Evolutionary conservation across 306 rosid genomes (phyloP), one percentile per base, ranked within the genome.

Genomic region (Parietaria judaica): DNA sequence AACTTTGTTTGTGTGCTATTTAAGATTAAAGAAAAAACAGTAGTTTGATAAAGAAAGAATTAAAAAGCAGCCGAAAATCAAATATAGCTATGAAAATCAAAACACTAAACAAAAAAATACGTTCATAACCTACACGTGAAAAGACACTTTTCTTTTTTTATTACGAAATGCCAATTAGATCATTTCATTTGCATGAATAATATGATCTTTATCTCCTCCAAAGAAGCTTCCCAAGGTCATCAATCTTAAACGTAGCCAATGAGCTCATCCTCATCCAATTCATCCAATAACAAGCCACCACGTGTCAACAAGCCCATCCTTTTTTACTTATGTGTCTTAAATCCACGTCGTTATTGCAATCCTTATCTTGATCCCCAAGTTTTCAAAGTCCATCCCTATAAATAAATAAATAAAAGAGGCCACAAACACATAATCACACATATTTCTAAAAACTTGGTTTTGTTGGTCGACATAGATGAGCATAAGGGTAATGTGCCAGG

Each of bases 401-500:
- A 4, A 47, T 8, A 47, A 5, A 46, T 10, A 49, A 11, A 49
- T 9, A 54, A 11, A 23, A 23, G 31, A 23, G 31, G 1, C 31
- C 37, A 54, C 35, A 54, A 23, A 54, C 13, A 54, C 13, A 16
- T 7, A 14, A 16, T 23, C 59, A 54, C 36, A 23, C 3, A 54
- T 31, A 56, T 43, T 51, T 36, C 14, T 7, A 16, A 58, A 58
- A 38, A 13, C 16, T 10, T 43, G 44, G 17, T 3, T 36, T 23
- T 41, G 50, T 8, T 41, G 45, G 9, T 23, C 31, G 45, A 41
- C 45, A 41, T 14, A 76, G 9, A 86, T 80, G 95, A 84, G 92
- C 56, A 79, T 87, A 76, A 81, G 83, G 65, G 67, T 72, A 34
- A 7, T 53, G 50, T 66, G 73, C 36, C 84, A 77, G 58, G 55